Percentiles rank a stretch among this genome's conserved stretches.
These are phyloP conservation scores for Globisporangium emineosum DNA, from an alignment of 352 stramenopile species.

Conservation along the genomic window DNA sequence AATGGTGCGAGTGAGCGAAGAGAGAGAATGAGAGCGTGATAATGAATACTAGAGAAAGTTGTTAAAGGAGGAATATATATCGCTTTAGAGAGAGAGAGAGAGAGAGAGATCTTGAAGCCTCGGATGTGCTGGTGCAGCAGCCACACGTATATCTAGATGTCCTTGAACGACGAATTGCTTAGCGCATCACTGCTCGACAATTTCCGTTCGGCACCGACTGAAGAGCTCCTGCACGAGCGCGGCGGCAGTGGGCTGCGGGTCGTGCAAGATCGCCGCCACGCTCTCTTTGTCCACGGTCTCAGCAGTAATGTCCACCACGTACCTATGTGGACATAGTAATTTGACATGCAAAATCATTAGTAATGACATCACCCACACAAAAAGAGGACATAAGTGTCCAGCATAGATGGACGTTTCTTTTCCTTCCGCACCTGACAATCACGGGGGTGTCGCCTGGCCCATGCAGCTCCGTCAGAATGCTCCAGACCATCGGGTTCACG, in stretches of 20 bases:
- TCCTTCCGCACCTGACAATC: conserved; percentile 21
- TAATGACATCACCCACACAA: neutral
- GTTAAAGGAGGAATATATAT: no score
- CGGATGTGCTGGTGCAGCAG: no score
- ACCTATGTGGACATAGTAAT: conserved; percentile 19
- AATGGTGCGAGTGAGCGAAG: no score
- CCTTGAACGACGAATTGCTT: no score
- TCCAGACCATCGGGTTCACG: conserved; percentile 77
- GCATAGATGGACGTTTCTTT: neutral
- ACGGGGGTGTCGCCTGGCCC: conserved; percentile 47
- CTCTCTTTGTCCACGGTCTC: conserved; percentile 37
- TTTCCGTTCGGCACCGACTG: conserved; percentile 33
- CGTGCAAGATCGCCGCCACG: conserved; percentile 29
- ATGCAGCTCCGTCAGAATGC: conserved; percentile 60
- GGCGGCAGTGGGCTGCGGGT: conserved; percentile 39
- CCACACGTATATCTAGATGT: no score
- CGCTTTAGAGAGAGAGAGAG: no score
- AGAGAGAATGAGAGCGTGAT: no score
- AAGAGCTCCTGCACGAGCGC: conserved; percentile 44
- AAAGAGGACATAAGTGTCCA: neutral
- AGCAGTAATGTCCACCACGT: conserved; percentile 46
- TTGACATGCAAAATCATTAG: neutral
- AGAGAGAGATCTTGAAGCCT: no score
- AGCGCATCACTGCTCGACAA: conserved; percentile 4
- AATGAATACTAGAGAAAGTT: no score